Conservation (phyloP, 768 basidiomycete species). For the Termitomyces sp. region DNA sequence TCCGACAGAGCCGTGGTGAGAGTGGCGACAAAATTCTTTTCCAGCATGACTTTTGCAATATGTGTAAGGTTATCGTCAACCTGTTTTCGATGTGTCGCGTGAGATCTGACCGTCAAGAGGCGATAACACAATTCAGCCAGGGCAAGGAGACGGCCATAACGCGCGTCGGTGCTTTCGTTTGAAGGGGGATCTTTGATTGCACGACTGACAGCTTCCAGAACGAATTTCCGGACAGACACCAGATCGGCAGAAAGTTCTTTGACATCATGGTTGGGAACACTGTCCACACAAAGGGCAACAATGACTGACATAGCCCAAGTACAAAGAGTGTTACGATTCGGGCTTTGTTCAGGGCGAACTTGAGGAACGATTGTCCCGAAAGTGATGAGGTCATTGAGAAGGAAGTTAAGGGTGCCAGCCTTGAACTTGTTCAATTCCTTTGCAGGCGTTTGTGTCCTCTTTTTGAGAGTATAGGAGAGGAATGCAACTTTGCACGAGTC, state of each 20-base stretch:
- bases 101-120: conserved; percentile 76
- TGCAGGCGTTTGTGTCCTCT: conserved; percentile 50
- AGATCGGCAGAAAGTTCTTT: conserved; percentile 80
- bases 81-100: conserved; percentile 47
- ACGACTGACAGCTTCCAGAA: conserved; percentile 84
- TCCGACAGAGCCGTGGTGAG: conserved; percentile 87
- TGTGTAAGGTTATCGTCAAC: conserved; percentile 82
- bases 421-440: conserved; percentile 65
- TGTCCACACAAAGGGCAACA: conserved; percentile 91
- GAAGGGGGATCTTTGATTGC: conserved; percentile 75
- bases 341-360: conserved; percentile 51
- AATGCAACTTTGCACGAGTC: conserved; percentile 87
- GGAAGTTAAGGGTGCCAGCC: conserved; percentile 66
- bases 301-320: conserved; percentile 89
- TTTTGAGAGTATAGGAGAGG: conserved; percentile 71
- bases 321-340: conserved; percentile 58
- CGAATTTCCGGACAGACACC: conserved; percentile 85
- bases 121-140: conserved; percentile 85
- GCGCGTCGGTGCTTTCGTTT: conserved; percentile 58
- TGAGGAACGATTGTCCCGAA: conserved; percentile 69
- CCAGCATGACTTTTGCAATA: conserved; percentile 95
- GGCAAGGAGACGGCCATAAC: conserved; percentile 86
- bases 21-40: conserved; percentile 91
- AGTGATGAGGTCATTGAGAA: conserved; percentile 80
- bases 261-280: conserved; percentile 52